Evolutionary conservation across 805 yeast species (phyloP), one percentile per base, ranked within the genome.

Genomic region (Suhomyces xylopsoci): DNA sequence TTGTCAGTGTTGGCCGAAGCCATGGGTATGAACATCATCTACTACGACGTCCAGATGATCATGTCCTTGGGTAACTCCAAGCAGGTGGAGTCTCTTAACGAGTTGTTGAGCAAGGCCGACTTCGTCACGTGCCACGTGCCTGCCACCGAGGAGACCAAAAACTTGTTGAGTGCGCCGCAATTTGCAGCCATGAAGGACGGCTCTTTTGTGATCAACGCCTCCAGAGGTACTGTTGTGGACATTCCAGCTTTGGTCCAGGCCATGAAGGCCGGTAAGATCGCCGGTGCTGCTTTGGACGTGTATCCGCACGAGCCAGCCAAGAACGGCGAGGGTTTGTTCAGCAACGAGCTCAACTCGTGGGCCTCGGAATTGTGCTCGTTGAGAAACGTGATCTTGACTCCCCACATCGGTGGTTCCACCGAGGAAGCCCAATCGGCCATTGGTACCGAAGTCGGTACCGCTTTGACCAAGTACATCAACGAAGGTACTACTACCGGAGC

Each of bases 361-460:
- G 81, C 88, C 57, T 78, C 89, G 32, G 97, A 92, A 68, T 81
- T 94, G 62, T 81, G 84, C 61, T 76, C 88, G 9, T 81, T 91
- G 69, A 84, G 92, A 76, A 94, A 94, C 74, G 84, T 93, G 56
- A 91, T 94, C 59, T 81, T 94, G 65, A 87, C 98, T 51, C 99
- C 99, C 32, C 99, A 94, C 69, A 94, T 94, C 62, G 99, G 99
- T 76, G 99, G 99, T 61, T 91, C 97, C 49, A 94, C 99, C 47
- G 98, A 93, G 74, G 99, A 94, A 79, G 99, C 99, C 38, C 99
- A 94, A 81, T 81, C 89, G 52, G 96, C 98, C 41, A 94, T 94
- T 67, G 99, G 99, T 76, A 79, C 93, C 55, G 99, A 94, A 78
- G 99, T 94, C 56, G 90, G 87, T 55, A 79, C 87, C 45, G 85